Conservation (phyloP, 345 rosid species). For the Sonneratia caseolaris region DNA sequence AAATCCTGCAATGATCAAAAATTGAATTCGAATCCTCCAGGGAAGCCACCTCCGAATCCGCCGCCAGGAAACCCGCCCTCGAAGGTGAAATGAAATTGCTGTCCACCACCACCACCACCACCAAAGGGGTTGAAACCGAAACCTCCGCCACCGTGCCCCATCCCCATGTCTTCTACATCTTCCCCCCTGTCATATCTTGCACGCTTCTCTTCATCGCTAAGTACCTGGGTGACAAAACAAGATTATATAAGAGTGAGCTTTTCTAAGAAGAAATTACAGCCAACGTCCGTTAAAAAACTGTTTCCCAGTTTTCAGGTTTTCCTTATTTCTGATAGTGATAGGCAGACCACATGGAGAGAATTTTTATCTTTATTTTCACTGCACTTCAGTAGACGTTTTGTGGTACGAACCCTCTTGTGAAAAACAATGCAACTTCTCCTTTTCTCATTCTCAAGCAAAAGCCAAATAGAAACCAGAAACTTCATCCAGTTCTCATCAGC, state of each 20-base stretch:
- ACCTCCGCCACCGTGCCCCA: slow-evolving; percentile 22
- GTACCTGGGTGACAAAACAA: slow-evolving; percentile 37
- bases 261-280: too few relatives aligned
- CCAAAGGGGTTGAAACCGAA: slow-evolving; percentile 81
- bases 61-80: slow-evolving; percentile 71
- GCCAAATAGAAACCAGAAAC: neutral
- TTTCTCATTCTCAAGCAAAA: too few relatives aligned
- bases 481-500: neutral
- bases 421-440: too few relatives aligned
- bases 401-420: too few relatives aligned
- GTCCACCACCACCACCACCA: slow-evolving; percentile 59
- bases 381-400: too few relatives aligned
- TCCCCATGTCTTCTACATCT: slow-evolving; percentile 45
- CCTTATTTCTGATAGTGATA: too few relatives aligned
- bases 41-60: slow-evolving; percentile 50
- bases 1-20: slow-evolving; percentile 24
- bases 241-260: neutral
- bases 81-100: slow-evolving; percentile 52
- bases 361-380: too few relatives aligned
- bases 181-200: slow-evolving; percentile 81
- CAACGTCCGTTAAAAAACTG: too few relatives aligned
- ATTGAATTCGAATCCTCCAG: slow-evolving; percentile 58
- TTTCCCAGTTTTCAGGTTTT: too few relatives aligned
- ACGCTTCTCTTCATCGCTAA: slow-evolving; percentile 86
- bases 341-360: too few relatives aligned